Evolutionary conservation across 306 rosid species (phyloP).

Genomic region (Prunus kanzakura): DNA sequence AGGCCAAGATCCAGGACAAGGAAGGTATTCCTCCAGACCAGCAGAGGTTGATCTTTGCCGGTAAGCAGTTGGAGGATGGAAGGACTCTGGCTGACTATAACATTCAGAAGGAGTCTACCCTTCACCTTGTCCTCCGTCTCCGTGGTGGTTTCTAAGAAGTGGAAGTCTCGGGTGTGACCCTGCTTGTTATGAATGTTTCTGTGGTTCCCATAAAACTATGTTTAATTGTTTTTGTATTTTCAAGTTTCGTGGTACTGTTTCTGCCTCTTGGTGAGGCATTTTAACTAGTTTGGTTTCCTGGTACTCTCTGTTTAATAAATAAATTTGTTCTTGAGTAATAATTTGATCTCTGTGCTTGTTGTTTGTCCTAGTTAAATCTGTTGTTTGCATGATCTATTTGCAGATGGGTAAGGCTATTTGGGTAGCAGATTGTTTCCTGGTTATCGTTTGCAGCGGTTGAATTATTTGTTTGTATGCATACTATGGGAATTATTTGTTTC

Average conservation of each 20-base stretch:
- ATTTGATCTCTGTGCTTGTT: fast-evolving
- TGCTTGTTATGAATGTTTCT: neutral
- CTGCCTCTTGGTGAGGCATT: neutral
- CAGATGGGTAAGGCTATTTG: too few relatives aligned
- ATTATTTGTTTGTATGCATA: too few relatives aligned
- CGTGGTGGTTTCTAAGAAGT: slow-evolving; percentile 41
- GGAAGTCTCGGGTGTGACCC: neutral
- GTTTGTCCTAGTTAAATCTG: neutral
- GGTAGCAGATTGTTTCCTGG: too few relatives aligned
- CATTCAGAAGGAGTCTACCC: slow-evolving; percentile 69
- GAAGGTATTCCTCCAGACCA: slow-evolving; percentile 73
- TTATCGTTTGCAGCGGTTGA: too few relatives aligned
- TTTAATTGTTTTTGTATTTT: neutral
- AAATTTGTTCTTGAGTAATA: neutral
- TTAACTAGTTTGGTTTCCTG: neutral
- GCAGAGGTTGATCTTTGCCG: slow-evolving; percentile 69
- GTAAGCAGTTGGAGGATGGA: slow-evolving; percentile 60
- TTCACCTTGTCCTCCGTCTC: slow-evolving; percentile 63
- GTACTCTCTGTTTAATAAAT: neutral
- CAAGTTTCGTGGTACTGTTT: neutral
- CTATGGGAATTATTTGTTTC: too few relatives aligned
- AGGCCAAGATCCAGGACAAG: slow-evolving; percentile 75
- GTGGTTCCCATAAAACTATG: neutral
- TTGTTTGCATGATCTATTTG: neutral
- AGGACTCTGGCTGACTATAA: slow-evolving; percentile 64